Conservation (phyloP, 306 rosid species). For the Betula pendula region DNA sequence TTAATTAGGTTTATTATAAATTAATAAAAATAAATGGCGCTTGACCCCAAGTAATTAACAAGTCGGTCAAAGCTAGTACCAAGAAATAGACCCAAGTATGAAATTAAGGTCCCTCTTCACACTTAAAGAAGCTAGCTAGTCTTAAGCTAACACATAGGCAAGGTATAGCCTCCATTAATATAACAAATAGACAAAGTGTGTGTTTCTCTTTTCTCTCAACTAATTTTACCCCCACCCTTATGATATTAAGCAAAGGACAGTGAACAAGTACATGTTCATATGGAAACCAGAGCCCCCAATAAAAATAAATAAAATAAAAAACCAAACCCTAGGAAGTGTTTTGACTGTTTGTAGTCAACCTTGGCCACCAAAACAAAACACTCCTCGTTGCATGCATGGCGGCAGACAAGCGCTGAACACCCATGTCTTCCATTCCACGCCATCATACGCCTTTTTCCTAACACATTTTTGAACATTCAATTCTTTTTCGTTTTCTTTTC, state of each 20-base stretch:
- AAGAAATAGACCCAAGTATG: not conserved
- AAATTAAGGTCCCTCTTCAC: not conserved
- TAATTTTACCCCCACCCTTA: no score
- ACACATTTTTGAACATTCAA: conserved; percentile 23
- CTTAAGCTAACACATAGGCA: no score
- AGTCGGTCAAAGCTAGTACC: not conserved
- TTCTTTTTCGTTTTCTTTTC: not conserved
- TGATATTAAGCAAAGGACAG: not conserved
- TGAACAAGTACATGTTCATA: not conserved
- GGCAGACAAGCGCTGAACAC: conserved; percentile 72
- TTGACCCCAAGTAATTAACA: not conserved
- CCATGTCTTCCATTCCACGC: conserved; percentile 59
- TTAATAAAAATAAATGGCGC: not conserved
- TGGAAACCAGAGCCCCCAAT: not conserved
- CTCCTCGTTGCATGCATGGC: conserved; percentile 58
- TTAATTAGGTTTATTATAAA: no score
- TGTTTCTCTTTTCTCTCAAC: not conserved
- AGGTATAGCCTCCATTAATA: not conserved
- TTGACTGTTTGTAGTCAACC: not conserved
- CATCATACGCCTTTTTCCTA: conserved; percentile 32
- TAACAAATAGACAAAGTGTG: not conserved
- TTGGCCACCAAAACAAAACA: conserved; percentile 17
- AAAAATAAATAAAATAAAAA: no score
- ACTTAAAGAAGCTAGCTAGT: not conserved
- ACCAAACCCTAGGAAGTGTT: not conserved